These are phyloP conservation scores for Arthrocladium fulminans DNA, from an alignment of 2,329 filamentous ascomycete species.

Conservation along the genomic window DNA sequence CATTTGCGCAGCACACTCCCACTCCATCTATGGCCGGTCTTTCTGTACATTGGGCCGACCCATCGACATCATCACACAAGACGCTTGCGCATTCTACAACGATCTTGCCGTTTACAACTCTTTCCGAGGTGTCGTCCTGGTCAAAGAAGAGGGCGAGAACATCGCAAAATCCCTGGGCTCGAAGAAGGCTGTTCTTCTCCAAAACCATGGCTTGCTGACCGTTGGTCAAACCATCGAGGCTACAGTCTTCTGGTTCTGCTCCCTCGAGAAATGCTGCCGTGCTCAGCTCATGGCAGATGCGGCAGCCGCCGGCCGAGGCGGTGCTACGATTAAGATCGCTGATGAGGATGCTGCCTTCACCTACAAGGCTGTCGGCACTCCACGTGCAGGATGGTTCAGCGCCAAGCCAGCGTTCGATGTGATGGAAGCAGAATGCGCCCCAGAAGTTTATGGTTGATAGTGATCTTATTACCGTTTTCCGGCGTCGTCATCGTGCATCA, in stretches of 20 bases:
- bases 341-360: slow-evolving; percentile 62
- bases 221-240: slow-evolving; percentile 44
- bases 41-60: slow-evolving; percentile 35
- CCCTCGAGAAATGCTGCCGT: slow-evolving; percentile 46
- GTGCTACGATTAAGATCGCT: slow-evolving; percentile 55
- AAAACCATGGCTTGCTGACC: slow-evolving; percentile 42
- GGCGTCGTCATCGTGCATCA: not conserved
- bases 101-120: slow-evolving; percentile 45
- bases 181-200: slow-evolving; percentile 42
- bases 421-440: slow-evolving; percentile 50
- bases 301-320: slow-evolving; percentile 49
- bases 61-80: slow-evolving; percentile 39
- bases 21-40: slow-evolving; percentile 43
- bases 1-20: slow-evolving; percentile 46
- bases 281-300: slow-evolving; percentile 46
- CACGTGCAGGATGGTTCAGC: slow-evolving; percentile 58
- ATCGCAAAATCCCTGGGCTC: slow-evolving; percentile 44
- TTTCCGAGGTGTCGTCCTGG: slow-evolving; percentile 47
- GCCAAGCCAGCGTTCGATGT: slow-evolving; percentile 64
- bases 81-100: slow-evolving; percentile 38
- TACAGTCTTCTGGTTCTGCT: slow-evolving; percentile 46
- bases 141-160: slow-evolving; percentile 44
- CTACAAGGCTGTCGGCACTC: slow-evolving; percentile 54
- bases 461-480: not conserved
- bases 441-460: slow-evolving; percentile 3